Conservation (phyloP, 495 filamentous ascomycete genomes). For the Parathielavia hyrcaniae region DNA sequence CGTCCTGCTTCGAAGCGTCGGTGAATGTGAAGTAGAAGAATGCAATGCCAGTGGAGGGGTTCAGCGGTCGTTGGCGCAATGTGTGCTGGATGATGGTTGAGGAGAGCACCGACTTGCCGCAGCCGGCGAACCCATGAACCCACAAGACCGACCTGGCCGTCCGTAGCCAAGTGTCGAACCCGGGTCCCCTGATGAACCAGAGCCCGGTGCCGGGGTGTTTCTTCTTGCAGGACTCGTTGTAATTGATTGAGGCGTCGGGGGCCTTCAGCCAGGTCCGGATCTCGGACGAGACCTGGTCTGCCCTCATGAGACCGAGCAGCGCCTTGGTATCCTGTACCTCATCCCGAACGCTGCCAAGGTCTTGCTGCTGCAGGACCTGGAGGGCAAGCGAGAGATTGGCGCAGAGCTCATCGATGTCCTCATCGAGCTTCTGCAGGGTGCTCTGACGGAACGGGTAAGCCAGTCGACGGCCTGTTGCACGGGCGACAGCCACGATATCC, state of each 20-base stretch:
- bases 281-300: not conserved
- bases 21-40: constrained; percentile 15
- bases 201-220: constrained; percentile 5
- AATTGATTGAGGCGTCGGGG: constrained; percentile 2
- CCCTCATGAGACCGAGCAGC: not conserved
- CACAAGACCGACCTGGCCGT: constrained; percentile 3
- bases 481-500: not conserved
- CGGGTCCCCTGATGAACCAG: constrained; percentile 4
- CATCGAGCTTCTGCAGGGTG: constrained; percentile 7
- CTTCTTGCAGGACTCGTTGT: constrained; percentile 11
- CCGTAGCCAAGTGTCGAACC: not conserved
- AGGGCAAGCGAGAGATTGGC: not conserved
- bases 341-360: not conserved
- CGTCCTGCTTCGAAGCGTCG: constrained; percentile 10
- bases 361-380: constrained; percentile 4
- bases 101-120: constrained; percentile 12
- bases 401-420: constrained; percentile 7
- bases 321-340: not conserved
- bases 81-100: constrained; percentile 9
- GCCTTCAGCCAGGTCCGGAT: not conserved
- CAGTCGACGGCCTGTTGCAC: not conserved
- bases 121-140: constrained; percentile 9
- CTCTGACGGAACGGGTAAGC: constrained; percentile 7
- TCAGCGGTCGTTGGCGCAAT: not conserved
- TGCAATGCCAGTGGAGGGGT: not conserved